Base-by-base conservation (phyloP, 2,329 filamentous ascomycete genomes). In the Bipolaris sorokiniana region DNA sequence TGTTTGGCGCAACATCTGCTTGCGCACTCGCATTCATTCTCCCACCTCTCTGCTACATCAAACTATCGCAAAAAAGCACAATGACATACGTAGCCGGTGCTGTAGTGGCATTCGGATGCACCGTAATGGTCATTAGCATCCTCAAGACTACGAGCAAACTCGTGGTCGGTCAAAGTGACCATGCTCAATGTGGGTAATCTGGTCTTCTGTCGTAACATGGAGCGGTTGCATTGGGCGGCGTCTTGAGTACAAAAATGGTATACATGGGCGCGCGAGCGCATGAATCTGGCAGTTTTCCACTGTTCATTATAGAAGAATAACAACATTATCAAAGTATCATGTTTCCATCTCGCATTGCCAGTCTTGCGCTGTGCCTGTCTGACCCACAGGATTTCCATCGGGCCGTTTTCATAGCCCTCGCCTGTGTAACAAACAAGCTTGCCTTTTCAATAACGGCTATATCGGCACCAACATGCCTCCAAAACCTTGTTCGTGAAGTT, bases 11-110 rank as follows among this genome's bases (percentile, higher is more conserved):
- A 6, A 99, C 95, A 34, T 96, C 91, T 73, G 95, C 95, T 3
- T 95, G 93, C 67, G 92, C 92, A 6, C 84, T 99, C 76, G 95
- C 95, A 0, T 99, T 98, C 74, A 97, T 99, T 47, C 80, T 99
- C 58, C 95, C 95, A 60, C 95, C 95, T 23, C 80, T 98, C 54
- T 99, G 95, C 78, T 99, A 95, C 76, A 90, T 99, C 72, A 97
- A 96, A 79, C 81, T 99, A 58, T 94, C 91, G 65, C 92, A 88
- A 56, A 92, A 87, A 57, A 88, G 86, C 70, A 90, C 88, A 83
- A 88, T 85, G 74, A 92, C 89, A 59, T 84, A 91, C 59, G 88
- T 91, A 11, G 86, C 86, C 23, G 87, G 83, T 45, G 82, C 86
- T n/a, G 87, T 86, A 61, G 90, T 94, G 57, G 86, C 77, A 11